Base-by-base conservation (phyloP, 1,139 yeast species). In the Blastobotrys elegans region DNA sequence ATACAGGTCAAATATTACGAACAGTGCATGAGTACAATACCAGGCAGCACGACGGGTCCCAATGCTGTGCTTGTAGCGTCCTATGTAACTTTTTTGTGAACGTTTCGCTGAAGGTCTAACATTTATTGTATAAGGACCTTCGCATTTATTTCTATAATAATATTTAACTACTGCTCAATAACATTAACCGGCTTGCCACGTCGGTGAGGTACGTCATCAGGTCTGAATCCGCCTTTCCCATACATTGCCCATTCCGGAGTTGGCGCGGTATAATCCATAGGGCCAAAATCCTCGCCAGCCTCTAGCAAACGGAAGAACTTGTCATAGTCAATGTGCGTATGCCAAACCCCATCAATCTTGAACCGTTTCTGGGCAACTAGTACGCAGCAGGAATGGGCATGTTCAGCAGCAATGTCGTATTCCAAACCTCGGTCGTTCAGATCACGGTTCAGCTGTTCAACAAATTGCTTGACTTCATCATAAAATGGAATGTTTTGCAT, bases 401-500 rank as follows among this genome's bases (percentile, higher is more conserved):
- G 97, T 64, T 89, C 97, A 0, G 97, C 95, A 7, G 97, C 96
- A 50, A 89, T 72, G 43, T 82, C 94, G 61, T 90, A 89, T 31
- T 73, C 74, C 34, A 82, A 71, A 0, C 89, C 89, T 55, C 94
- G 75, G 47, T 74, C 70, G 40, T 68, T 66, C 51, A 89, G 73
- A 56, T 82, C 88, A 2, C 67, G 69, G 37, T 79, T 76, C 55
- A 89, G 75, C 11, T 70, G 72, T 46, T 72, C 74, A 3, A 88
- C 96, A 64, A 89, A 89, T 5, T 66, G 69, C 58, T 81, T 82
- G 62, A 96, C 90, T 64, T 89, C 97, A 55, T 87, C 95, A 63
- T 89, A 89, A 62, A 86, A 89, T 41, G 97, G 97, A 48, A 89
- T 90, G 61, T 89, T 89, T 64, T 88, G 92, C 97, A 89, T 89